A percentile compares a stretch with the other conserved stretches of the same genome.
These are phyloP conservation scores for Beauveria varroae DNA, from an alignment of 2,329 filamentous ascomycete species.

Conservation along the genomic window DNA sequence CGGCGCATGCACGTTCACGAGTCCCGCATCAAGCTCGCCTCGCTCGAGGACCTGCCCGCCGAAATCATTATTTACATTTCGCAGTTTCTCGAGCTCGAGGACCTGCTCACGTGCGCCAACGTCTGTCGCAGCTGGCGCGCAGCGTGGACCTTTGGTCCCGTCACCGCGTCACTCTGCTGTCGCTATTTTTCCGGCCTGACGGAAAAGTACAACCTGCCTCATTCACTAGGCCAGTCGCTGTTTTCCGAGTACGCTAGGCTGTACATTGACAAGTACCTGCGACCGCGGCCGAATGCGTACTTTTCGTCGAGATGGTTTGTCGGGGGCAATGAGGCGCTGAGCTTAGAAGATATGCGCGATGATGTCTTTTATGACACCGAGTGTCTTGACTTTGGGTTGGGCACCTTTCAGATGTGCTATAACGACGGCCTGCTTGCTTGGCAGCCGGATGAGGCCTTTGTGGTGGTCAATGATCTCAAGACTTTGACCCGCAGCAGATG, in stretches of 20 bases:
- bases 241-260: not conserved
- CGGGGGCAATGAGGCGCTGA: not conserved
- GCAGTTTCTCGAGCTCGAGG: slow-evolving; percentile 17
- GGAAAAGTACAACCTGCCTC: slow-evolving; percentile 11
- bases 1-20: slow-evolving; percentile 12
- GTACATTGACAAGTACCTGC: slow-evolving; percentile 12
- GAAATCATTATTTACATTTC: slow-evolving; percentile 22
- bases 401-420: slow-evolving; percentile 16
- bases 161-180: slow-evolving; percentile 16
- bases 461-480: slow-evolving; percentile 20
- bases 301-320: not conserved
- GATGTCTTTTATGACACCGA: not conserved
- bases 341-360: not conserved
- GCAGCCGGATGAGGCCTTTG: slow-evolving; percentile 16
- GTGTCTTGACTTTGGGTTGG: slow-evolving; percentile 10
- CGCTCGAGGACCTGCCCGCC: slow-evolving; percentile 20
- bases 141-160: slow-evolving; percentile 18
- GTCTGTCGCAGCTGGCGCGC: slow-evolving; percentile 22
- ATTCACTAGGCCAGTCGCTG: not conserved
- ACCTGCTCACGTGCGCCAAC: slow-evolving; percentile 18
- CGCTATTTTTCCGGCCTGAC: slow-evolving; percentile 22
- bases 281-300: not conserved
- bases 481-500: slow-evolving; percentile 16
- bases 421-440: slow-evolving; percentile 20
- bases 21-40: slow-evolving; percentile 14